Evolutionary conservation across 2,329 filamentous ascomycete genomes (phyloP).

Genomic region (Helotiales sp.): DNA sequence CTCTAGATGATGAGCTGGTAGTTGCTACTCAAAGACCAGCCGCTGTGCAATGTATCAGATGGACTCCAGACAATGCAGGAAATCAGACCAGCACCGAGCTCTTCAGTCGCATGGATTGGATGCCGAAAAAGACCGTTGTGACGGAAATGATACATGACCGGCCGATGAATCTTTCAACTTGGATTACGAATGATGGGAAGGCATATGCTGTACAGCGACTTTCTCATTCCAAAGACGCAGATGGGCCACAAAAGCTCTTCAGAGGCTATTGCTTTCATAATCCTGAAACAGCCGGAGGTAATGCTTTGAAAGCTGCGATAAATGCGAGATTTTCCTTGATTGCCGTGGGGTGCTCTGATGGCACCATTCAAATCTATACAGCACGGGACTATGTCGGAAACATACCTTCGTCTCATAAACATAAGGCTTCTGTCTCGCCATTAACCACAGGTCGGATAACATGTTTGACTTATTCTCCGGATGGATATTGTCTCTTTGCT

Average conservation of each 20-base stretch:
- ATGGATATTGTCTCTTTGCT: slow-evolving; percentile 94
- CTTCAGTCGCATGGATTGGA: slow-evolving; percentile 81
- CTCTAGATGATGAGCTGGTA: slow-evolving; percentile 87
- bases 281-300: slow-evolving; percentile 58
- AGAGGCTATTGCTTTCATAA: slow-evolving; percentile 88
- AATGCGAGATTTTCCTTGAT: slow-evolving; percentile 95
- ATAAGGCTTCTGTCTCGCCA: slow-evolving; percentile 68
- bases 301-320: slow-evolving; percentile 75
- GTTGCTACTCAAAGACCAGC: slow-evolving; percentile 90
- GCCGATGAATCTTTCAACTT: slow-evolving; percentile 93
- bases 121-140: slow-evolving; percentile 75
- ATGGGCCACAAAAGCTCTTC: slow-evolving; percentile 65
- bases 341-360: slow-evolving; percentile 79
- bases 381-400: slow-evolving; percentile 93
- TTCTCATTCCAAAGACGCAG: slow-evolving; percentile 44
- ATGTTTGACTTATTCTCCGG: slow-evolving; percentile 82
- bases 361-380: slow-evolving; percentile 83
- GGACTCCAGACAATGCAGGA: slow-evolving; percentile 80
- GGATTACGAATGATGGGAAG: slow-evolving; percentile 85
- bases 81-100: slow-evolving; percentile 90
- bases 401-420: slow-evolving; percentile 80
- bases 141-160: slow-evolving; percentile 89
- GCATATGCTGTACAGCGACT: slow-evolving; percentile 86
- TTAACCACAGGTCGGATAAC: slow-evolving; percentile 69
- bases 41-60: slow-evolving; percentile 95